Percentiles rank a stretch among this genome's conserved stretches.
Evolutionary conservation across 345 rosid genomes (phyloP).

Genomic region (Alliaria petiolata): DNA sequence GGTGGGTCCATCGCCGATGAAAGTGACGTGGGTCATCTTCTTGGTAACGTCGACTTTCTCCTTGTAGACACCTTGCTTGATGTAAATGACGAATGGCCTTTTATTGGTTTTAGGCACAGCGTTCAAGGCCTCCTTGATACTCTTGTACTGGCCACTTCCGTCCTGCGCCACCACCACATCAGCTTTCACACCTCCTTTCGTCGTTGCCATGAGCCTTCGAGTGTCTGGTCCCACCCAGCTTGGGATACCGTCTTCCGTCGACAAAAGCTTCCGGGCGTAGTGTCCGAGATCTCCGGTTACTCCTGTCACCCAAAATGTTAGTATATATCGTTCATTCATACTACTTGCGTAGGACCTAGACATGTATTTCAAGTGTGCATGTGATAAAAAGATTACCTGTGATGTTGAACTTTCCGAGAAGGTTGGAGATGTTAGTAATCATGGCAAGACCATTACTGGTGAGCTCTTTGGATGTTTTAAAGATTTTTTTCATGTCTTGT

Average conservation of each 20-base stretch:
- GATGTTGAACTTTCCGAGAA: constrained; percentile 30
- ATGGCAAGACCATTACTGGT: constrained; percentile 73
- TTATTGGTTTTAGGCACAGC: constrained; percentile 35
- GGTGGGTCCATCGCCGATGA: constrained; percentile 72
- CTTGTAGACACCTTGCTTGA: constrained; percentile 63
- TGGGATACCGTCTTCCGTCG: constrained; percentile 33
- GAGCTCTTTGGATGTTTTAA: constrained; percentile 41
- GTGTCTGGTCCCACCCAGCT: constrained; percentile 37
- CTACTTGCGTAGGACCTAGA: background rate
- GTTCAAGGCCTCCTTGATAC: constrained; percentile 44
- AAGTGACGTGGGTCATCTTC: constrained; percentile 39
- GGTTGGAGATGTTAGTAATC: constrained; percentile 38
- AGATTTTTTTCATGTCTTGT: constrained; percentile 40
- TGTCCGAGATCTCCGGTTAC: constrained; percentile 4
- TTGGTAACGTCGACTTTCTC: constrained; percentile 44
- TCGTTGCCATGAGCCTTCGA: constrained; percentile 32
- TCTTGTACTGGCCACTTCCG: constrained; percentile 61
- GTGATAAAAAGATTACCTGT: background rate
- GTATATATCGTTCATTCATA: background rate
- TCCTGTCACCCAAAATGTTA: constrained; percentile 3
- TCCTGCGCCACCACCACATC: constrained; percentile 60
- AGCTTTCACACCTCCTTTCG: constrained; percentile 29
- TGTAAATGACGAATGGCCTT: constrained; percentile 48
- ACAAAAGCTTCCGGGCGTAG: constrained; percentile 28
- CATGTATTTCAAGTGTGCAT: background rate